Evolutionary conservation across 176 grass and related monocot species (phyloP), one percentile per base, ranked within the genome.

Genomic region (Elaeis guineensis): DNA sequence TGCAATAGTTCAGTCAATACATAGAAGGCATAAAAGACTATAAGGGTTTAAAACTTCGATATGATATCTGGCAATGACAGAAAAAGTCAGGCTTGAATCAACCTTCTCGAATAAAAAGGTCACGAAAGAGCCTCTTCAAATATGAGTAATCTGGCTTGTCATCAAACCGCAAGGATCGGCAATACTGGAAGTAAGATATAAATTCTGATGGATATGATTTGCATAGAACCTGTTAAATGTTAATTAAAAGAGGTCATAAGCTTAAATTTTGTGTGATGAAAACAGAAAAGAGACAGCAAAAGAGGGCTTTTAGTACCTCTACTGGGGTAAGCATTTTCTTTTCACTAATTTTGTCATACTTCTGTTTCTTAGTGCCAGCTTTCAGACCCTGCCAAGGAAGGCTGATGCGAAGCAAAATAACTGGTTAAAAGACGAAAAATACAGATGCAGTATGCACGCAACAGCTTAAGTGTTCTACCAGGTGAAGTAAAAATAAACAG

Each of bases 71-170:
- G 19, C 5, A 30, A 30, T 18, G 4, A 6, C 9, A 24, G 6
- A 57, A 21, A 48, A 39, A 61, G 5, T 62, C 50, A 20, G 72
- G 2, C 15, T 30, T 50, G 62, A 30, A 26, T 32, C 22, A 54
- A 90, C 86, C 81, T 62, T 90, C 86, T 20, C 86, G 74, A 59
- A 90, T 90, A 72, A 90, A 85, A 26, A 90, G 78, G 35, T 85
- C 86, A 18, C 75, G 81, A 50, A 90, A 90, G 6, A 90, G 55
- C 63, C 78, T 78, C 64, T 81, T 90, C 61, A 90, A 66, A 58
- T 90, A 85, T 54, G 81, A 85, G 60, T 90, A 90, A 58, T 90
- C 86, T 57, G 86, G 86, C 78, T 90, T 90, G 69, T 90, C 86
- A 57, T 90, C 86, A 69, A 90, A 90, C 19, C 86, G 75, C 71